A percentile compares a stretch with the other conserved stretches of the same genome.
phyloP scores from a whole-genome alignment of 768 basidiomycete genomes.

The Tephrocybe sp. region DNA sequence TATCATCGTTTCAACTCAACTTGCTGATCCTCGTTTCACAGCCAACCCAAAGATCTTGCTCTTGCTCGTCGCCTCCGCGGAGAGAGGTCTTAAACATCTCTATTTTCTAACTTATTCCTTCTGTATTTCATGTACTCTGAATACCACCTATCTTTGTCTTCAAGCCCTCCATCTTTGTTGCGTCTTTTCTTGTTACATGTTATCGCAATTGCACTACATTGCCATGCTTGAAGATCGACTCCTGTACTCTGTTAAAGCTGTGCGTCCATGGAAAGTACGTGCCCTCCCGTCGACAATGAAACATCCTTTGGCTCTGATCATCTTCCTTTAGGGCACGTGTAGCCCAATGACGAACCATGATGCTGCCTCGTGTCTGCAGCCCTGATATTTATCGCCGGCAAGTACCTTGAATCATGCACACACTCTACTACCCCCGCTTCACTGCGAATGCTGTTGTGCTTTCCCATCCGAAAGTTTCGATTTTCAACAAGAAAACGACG shows the following conservation, averaged over 20 bases:
- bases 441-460: constrained; percentile 31
- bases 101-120: constrained; percentile 9
- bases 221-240: too few relatives aligned
- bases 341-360: constrained; percentile 27
- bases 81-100: constrained; percentile 16
- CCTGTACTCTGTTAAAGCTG: too few relatives aligned
- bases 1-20: neutral
- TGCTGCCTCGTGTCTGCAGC: constrained; percentile 35
- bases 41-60: constrained; percentile 22
- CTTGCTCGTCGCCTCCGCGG: constrained; percentile 22
- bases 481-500: constrained; percentile 12
- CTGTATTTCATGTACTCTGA: constrained; percentile 13
- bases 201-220: too few relatives aligned
- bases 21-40: constrained; percentile 8
- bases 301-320: constrained; percentile 11
- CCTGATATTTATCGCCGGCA: constrained; percentile 20
- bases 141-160: constrained; percentile 3
- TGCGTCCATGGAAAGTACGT: constrained; percentile 8
- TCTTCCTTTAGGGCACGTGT: constrained; percentile 24
- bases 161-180: neutral
- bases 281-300: constrained; percentile 6
- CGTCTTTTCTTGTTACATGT: neutral
- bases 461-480: constrained; percentile 19
- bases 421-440: constrained; percentile 14
- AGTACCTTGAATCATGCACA: constrained; percentile 18